phyloP scores from a whole-genome alignment of 345 rosid species.

The Triadica sebifera region DNA sequence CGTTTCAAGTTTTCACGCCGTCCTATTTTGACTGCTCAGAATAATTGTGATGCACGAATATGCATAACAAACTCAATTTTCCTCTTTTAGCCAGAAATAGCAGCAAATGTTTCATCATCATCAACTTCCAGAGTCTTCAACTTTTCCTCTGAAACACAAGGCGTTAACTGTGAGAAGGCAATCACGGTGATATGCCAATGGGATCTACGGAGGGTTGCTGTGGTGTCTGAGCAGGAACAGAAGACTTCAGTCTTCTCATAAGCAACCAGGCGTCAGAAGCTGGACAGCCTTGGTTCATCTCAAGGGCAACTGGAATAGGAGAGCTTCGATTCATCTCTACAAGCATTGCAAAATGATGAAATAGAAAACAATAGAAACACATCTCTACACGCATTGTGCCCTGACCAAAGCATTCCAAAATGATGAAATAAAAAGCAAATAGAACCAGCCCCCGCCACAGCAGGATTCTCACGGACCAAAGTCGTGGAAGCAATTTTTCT shows the following conservation, averaged over 20 bases:
- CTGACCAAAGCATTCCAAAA: conserved; percentile 12
- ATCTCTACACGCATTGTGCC: no score
- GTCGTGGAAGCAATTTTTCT: not conserved
- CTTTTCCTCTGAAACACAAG: not conserved
- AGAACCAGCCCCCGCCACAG: not conserved
- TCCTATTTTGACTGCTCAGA: not conserved
- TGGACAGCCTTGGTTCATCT: conserved; percentile 71
- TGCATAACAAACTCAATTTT: not conserved
- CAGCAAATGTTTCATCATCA: not conserved
- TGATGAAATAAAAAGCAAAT: not conserved
- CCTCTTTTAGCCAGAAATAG: not conserved
- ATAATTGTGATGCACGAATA: not conserved
- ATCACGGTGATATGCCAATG: conserved; percentile 51
- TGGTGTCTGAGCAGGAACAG: conserved; percentile 24
- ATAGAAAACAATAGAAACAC: not conserved
- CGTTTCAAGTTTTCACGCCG: not conserved
- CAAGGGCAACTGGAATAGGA: conserved; percentile 59
- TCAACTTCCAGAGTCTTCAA: not conserved
- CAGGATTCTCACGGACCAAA: not conserved
- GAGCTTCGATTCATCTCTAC: conserved; percentile 57
- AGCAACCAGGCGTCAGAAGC: conserved; percentile 73
- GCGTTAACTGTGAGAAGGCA: not conserved
- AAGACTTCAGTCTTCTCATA: conserved; percentile 50
- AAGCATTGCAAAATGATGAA: conserved; percentile 21
- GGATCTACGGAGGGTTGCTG: conserved; percentile 11